Evolutionary conservation across 371 early-diverging fungal species (phyloP), one percentile per base, ranked within the genome.

Genomic region (Mucor racemosus): DNA sequence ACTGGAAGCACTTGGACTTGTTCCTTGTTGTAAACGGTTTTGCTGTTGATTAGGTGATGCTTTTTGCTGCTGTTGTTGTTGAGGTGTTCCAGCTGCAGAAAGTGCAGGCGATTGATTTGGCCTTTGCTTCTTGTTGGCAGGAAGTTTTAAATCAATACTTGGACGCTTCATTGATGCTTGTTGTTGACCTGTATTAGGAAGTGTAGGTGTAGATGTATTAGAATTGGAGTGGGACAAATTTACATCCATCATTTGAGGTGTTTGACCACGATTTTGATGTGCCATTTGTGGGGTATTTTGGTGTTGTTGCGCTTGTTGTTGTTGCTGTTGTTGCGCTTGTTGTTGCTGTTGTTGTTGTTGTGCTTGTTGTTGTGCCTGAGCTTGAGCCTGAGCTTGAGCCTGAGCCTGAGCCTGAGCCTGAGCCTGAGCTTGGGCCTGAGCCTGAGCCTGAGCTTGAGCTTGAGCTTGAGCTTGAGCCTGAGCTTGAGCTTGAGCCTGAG

Each of bases 91-190:
- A 31, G 58, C 33, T 10, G 58, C 36, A 33, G 67, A 21, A 5
- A 48, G 35, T 17, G 71, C 56, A 58, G 70, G 61, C 13, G 61
- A 60, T 56, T 64, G 61, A 17, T 40, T 62, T 4, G 21, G 48
- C 10, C 74, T 66, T 41, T 64, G 71, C 56, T 79, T 79, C 50
- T 81, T 81, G 3, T 71, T 67, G 1, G 78, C 69, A 4, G 82
- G 80, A 21, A 82, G 62, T 56, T 82, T 82, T 17, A 82, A 60
- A 72, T 82, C 82, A 34, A 82, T 79, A 26, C 76, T 76, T 4
- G 63, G 70, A 56, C 77, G 80, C 38, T 70, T 64, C 7, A 67
- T 40, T 7, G 59, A 62, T 9, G 50, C 33, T 7, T 42, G 34
- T 31, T 41, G 53, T 33, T 59, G 60, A 14, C 36, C 44, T 5